Base-by-base conservation (phyloP, 2,329 filamentous ascomycete genomes). In the Epicoccum sorghinum region DNA sequence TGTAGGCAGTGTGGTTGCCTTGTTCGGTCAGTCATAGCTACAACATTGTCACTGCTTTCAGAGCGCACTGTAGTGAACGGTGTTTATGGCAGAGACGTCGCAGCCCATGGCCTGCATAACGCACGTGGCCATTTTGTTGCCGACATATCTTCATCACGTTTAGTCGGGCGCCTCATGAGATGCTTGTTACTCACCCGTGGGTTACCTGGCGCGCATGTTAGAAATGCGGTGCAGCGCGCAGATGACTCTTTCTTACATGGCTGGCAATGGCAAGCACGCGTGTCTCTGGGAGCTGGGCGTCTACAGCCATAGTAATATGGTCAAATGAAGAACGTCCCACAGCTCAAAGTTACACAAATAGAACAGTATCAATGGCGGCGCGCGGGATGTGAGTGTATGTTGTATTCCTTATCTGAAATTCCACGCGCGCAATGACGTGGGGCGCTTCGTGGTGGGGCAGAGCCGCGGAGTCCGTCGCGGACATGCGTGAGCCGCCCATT, bases 101-200 rank as follows among this genome's bases (percentile, higher is more conserved):
- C 92, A 97, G 42, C 95, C 95, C 45, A 99, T 79, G 0, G 90
- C 89, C 75, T 99, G 93, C 83, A 99, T 89, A 62, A 93, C 91
- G 71, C 96, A 96, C 1, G 92, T 92, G 37, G 93, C 93, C 82
- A 99, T 96, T 69, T 93, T 96, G 75, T 99, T 99, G 46, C 95
- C 95, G 64, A 99, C 95, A 83, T 97, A 52, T 18, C 49, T 52
- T 8, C 4, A 4, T 8, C 10, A 3, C 22, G 13, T 13, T 49
- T 13, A 93, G 73, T 95, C 96, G 74, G 47, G 45, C 40, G 32
- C 29, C 22, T 37, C 12, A 51, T n/a, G n/a, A 5, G 27, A 25
- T 7, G 27, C 24, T 14, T 9, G 25, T 29, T 3, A 81, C 86
- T 84, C 78, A 90, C 88, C 88, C 88, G 66, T 88, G 89, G 63